Evolutionary conservation across 2,329 filamentous ascomycete species (phyloP).

Genomic region (Amylocarpus encephaloides): DNA sequence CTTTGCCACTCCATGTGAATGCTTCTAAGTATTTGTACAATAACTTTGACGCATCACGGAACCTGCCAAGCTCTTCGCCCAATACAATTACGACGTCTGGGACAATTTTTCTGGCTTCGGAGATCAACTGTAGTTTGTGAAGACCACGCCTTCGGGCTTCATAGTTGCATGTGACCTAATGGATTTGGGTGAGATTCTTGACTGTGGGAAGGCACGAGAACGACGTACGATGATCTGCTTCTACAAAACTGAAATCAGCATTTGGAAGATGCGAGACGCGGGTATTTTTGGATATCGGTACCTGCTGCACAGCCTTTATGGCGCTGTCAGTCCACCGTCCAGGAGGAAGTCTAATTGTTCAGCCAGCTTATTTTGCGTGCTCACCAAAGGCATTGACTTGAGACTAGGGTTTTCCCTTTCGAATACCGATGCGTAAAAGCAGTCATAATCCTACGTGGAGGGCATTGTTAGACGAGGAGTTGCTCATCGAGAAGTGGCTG

Average conservation of each 20-base stretch:
- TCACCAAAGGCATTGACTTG: conserved; percentile 67
- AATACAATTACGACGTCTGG: conserved; percentile 80
- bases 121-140: conserved; percentile 78
- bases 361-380: conserved; percentile 32
- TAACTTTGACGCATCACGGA: conserved; percentile 78
- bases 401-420: conserved; percentile 73
- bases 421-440: conserved; percentile 86
- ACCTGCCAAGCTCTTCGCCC: conserved; percentile 79
- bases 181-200: too few species aligned
- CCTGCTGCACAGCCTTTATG: conserved; percentile 30
- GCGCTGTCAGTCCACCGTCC: conserved; percentile 12
- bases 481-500: conserved; percentile 9
- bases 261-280: not conserved
- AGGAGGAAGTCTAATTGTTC: not conserved
- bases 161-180: conserved; percentile 80
- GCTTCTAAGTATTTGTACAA: conserved; percentile 67
- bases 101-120: conserved; percentile 71
- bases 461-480: not conserved
- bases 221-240: conserved; percentile 66
- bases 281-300: conserved; percentile 9
- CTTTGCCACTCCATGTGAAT: conserved; percentile 71
- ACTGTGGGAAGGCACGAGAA: not conserved
- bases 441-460: conserved; percentile 63
- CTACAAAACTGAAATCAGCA: conserved; percentile 34
- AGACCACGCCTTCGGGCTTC: conserved; percentile 69